Percentiles rank a stretch among this genome's conserved stretches.
phyloP scores from a whole-genome alignment of 2,329 filamentous ascomycete species.

The Leptographium radiaticola region DNA sequence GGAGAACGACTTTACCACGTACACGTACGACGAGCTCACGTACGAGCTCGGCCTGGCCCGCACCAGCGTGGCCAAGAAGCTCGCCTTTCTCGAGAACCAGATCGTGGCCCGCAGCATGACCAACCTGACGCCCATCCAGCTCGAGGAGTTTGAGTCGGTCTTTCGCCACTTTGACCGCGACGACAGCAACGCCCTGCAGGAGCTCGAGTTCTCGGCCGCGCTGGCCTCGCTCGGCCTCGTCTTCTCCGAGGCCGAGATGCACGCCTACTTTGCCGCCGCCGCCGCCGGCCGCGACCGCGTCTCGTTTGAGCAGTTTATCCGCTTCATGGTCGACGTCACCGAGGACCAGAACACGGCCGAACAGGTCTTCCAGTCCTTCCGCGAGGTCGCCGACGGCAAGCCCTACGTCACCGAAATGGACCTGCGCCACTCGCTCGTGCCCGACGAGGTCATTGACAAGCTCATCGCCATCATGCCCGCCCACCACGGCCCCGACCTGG shows the following conservation, averaged over 20 bases:
- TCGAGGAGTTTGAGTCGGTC: slow-evolving; percentile 96
- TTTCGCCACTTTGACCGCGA: slow-evolving; percentile 97
- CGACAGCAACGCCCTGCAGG: slow-evolving; percentile 74
- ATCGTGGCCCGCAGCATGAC: slow-evolving; percentile 98
- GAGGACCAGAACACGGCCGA: slow-evolving; percentile 98
- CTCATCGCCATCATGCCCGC: slow-evolving; percentile 74
- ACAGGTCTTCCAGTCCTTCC: slow-evolving; percentile 96
- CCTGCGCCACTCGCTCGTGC: slow-evolving; percentile 83
- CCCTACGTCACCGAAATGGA: slow-evolving; percentile 98
- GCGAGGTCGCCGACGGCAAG: slow-evolving; percentile 95
- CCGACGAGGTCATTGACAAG: slow-evolving; percentile 93
- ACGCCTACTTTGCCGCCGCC: slow-evolving; percentile 84
- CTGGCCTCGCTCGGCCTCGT: slow-evolving; percentile 90
- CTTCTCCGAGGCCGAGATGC: slow-evolving; percentile 97
- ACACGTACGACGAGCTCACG: slow-evolving; percentile 89
- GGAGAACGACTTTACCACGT: slow-evolving; percentile 99
- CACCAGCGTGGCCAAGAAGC: slow-evolving; percentile 87
- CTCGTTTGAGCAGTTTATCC: slow-evolving; percentile 96
- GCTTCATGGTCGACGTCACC: slow-evolving; percentile 98
- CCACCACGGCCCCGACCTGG: slow-evolving; percentile 72
- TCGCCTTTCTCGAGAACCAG: slow-evolving; percentile 94
- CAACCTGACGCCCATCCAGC: slow-evolving; percentile 91
- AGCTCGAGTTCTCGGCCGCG: slow-evolving; percentile 91
- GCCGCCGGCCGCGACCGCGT: slow-evolving; percentile 58
- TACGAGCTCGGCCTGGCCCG: slow-evolving; percentile 91